A percentile compares a stretch with the other conserved stretches of the same genome.
phyloP scores from a whole-genome alignment of 306 rosid genomes.

The Malus sieversii region DNA sequence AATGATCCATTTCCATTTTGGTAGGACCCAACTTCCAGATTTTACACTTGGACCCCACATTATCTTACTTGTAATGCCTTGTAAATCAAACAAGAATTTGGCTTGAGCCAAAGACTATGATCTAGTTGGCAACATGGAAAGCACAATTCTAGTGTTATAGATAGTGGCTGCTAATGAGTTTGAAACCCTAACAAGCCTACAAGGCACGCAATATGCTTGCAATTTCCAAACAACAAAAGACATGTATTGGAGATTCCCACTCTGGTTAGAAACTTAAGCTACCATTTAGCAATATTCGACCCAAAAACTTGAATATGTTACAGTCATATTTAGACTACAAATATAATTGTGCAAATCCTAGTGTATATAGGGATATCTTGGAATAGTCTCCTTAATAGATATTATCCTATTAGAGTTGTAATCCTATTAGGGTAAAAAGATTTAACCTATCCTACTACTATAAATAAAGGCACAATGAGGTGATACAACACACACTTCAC shows the following conservation, averaged over 20 bases:
- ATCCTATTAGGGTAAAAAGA: no score
- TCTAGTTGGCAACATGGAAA: conserved; percentile 52
- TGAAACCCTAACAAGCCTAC: conserved; percentile 51
- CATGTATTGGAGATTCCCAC: conserved; percentile 20
- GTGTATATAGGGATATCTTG: no score
- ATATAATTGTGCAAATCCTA: no score
- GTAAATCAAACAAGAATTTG: conserved; percentile 21
- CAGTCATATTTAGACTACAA: no score
- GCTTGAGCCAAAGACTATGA: conserved; percentile 26
- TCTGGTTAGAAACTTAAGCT: conserved; percentile 28
- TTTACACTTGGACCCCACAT: conserved; percentile 30
- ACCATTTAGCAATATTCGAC: not conserved
- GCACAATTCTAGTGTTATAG: conserved; percentile 27
- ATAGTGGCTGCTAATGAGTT: conserved; percentile 31
- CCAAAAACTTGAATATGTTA: conserved; percentile 2
- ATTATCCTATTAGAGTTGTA: no score
- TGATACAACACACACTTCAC: no score
- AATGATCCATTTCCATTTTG: not conserved
- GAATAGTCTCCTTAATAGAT: no score
- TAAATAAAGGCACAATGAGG: no score
- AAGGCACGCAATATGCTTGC: conserved; percentile 31
- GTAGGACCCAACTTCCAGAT: conserved; percentile 16
- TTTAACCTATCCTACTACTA: no score
- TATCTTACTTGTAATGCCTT: conserved; percentile 31
- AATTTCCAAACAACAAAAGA: conserved; percentile 26